Percentiles rank a stretch among this genome's conserved stretches.
These are phyloP conservation scores for Melampsora abietis-canadensis DNA, from an alignment of 1,284 basidiomycete species.

Conservation along the genomic window DNA sequence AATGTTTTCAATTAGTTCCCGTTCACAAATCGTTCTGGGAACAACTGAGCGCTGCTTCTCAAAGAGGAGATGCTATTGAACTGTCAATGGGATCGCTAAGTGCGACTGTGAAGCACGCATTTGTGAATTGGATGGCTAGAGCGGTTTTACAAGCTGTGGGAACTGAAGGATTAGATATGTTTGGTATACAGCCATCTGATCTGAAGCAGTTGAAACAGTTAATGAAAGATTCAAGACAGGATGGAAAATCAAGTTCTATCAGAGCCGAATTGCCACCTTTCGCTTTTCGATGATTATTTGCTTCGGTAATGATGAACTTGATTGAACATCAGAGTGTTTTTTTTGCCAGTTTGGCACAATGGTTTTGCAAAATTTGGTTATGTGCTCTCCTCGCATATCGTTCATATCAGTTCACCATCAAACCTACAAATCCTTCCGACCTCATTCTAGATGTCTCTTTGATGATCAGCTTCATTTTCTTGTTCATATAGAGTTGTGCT, in stretches of 20 bases:
- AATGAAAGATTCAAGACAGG: constrained; percentile 9
- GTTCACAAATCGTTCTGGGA: constrained; percentile 42
- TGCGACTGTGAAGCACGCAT: constrained; percentile 24
- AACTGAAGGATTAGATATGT: constrained; percentile 10
- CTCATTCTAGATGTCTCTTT: too few species aligned
- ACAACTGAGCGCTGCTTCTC: constrained; percentile 30
- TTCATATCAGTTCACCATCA: too few species aligned
- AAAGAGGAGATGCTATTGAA: constrained; percentile 20
- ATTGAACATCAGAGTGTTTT: too few species aligned
- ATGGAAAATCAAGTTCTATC: background rate
- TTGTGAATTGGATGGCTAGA: constrained; percentile 22
- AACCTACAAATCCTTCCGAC: too few species aligned
- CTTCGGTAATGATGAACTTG: too few species aligned
- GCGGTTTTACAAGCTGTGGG: constrained; percentile 21
- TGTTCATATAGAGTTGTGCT: too few species aligned
- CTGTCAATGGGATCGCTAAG: constrained; percentile 8
- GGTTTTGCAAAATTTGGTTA: too few species aligned
- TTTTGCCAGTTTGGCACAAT: too few species aligned
- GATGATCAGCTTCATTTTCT: too few species aligned
- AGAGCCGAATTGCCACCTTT: background rate
- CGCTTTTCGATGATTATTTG: background rate
- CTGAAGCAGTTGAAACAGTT: constrained; percentile 14
- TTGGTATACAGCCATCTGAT: constrained; percentile 29
- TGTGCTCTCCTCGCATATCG: too few species aligned
- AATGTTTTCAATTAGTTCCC: constrained; percentile 8